These are phyloP conservation scores for Aspergillus versicolor DNA, from an alignment of 2,329 filamentous ascomycete genomes.

Conservation along the genomic window DNA sequence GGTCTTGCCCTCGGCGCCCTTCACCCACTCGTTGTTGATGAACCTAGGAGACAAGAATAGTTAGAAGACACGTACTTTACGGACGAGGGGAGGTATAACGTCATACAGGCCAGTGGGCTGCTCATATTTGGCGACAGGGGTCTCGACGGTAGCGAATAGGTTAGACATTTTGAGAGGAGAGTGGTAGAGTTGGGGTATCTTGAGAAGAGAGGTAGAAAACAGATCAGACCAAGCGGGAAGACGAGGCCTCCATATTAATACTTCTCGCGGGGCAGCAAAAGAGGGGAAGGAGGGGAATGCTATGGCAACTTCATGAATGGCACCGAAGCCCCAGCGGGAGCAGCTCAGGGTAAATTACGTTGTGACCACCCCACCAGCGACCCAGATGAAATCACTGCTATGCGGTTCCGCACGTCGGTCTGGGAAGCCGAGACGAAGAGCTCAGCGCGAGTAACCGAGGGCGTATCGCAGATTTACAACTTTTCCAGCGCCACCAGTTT, in stretches of 20 bases:
- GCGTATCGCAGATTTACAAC: not conserved
- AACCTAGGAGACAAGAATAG: slow-evolving; percentile 40
- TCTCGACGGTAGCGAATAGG: slow-evolving; percentile 36
- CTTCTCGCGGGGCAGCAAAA: not conserved
- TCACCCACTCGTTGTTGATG: slow-evolving; percentile 59
- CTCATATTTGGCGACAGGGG: slow-evolving; percentile 38
- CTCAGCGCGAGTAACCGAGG: not conserved
- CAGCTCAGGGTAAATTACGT: not conserved
- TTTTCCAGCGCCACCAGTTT: not conserved
- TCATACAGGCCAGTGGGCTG: slow-evolving; percentile 39
- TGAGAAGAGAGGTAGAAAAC: slow-evolving; percentile 1
- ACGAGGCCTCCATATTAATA: not conserved
- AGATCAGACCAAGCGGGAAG: not conserved
- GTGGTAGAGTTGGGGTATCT: slow-evolving; percentile 9
- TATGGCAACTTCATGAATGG: not conserved
- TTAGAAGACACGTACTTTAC: not conserved
- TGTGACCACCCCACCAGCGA: not conserved
- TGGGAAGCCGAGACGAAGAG: not conserved
- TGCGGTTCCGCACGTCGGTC: no score
- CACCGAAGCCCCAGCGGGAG: not conserved
- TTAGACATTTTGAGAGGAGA: slow-evolving; percentile 19
- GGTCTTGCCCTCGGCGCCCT: slow-evolving; percentile 79
- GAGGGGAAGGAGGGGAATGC: slow-evolving; percentile 4
- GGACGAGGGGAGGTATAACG: not conserved
- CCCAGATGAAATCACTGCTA: no score